Base-by-base conservation (phyloP, 495 filamentous ascomycete species). In the Zalerion maritima region DNA sequence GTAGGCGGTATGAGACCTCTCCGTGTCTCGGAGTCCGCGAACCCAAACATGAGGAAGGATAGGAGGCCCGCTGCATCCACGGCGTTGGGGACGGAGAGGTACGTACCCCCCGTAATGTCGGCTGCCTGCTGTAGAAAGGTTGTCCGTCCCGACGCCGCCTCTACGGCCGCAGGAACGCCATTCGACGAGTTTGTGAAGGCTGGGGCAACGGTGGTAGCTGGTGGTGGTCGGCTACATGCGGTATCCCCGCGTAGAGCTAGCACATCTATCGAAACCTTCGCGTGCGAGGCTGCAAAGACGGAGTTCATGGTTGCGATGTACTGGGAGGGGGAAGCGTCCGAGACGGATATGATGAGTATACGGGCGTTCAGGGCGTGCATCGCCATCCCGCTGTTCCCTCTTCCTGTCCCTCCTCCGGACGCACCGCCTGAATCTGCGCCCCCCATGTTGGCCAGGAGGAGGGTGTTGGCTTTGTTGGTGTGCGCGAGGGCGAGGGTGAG, bases 231-330 rank as follows among this genome's bases (percentile, higher is more conserved):
- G n/a, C n/a, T n/a, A n/a, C n/a, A n/a, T 5, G 60, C 49, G 4
- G 77, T 76, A 41, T 82, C 76, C 5, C 82, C 84, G 24, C 79
- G 70, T 6, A 97, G 64, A 33, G 91, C 78, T 33, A 83, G 70
- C 18, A 93, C 80, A 50, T 94, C 87, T 48, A 97, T 81, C 9
- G 89, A 80, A 36, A 96, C 81, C 37, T 64, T 65, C 28, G 82
- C 60, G 30, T 86, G 76, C 40, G 81, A 83, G 35, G 86, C 85
- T 6, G 89, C 91, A 54, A 97, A 97, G 22, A 94, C 92, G 39
- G 73, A 67, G 58, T 96, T 97, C 86, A 96, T 97, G 26, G 94
- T 79, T 2, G 87, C 81, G 32, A 96, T 94, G 57, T 97, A 97
- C 49, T 94, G 86, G 18, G 77, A 69, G 0, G 87, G 75, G 3